Conservation (phyloP, 2,329 filamentous ascomycete genomes). For the Fusarium siculi region DNA sequence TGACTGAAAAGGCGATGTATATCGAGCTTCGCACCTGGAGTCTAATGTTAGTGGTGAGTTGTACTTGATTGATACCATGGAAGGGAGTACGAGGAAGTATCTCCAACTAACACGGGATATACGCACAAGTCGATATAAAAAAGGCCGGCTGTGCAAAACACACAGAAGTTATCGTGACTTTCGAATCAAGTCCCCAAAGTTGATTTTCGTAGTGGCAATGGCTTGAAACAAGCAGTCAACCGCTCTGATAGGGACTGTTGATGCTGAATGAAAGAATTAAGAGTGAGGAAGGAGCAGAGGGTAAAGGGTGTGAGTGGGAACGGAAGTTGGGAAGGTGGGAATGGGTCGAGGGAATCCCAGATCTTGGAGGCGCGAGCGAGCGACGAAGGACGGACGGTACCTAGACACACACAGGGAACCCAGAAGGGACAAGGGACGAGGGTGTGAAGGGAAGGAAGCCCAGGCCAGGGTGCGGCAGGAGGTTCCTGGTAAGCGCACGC, state of each 20-base stretch:
- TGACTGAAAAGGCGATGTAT: neutral
- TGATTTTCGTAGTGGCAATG: constrained; percentile 23
- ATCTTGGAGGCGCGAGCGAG: constrained; percentile 43
- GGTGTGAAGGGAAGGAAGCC: constrained; percentile 30
- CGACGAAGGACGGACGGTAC: constrained; percentile 23
- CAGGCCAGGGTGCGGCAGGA: constrained; percentile 28
- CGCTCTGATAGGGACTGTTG: constrained; percentile 25
- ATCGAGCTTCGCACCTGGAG: constrained; percentile 8
- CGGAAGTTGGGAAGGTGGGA: constrained; percentile 43
- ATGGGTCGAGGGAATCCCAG: constrained; percentile 46
- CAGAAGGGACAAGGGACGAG: constrained; percentile 34
- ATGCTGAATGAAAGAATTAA: constrained; percentile 36
- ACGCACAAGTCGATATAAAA: constrained; percentile 31
- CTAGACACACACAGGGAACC: constrained; percentile 34
- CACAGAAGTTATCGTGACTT: constrained; percentile 6
- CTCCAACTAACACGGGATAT: constrained; percentile 42
- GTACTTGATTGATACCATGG: constrained; percentile 12
- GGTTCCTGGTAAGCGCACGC: constrained; percentile 38
- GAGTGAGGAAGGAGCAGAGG: constrained; percentile 41
- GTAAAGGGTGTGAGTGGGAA: constrained; percentile 44
- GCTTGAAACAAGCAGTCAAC: constrained; percentile 33
- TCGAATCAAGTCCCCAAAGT: constrained; percentile 6
- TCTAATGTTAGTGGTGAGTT: constrained; percentile 27
- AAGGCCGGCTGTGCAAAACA: constrained; percentile 1
- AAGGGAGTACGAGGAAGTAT: constrained; percentile 31